Conservation (phyloP, 2,329 filamentous ascomycete species). For the Phialophora verrucosa region DNA sequence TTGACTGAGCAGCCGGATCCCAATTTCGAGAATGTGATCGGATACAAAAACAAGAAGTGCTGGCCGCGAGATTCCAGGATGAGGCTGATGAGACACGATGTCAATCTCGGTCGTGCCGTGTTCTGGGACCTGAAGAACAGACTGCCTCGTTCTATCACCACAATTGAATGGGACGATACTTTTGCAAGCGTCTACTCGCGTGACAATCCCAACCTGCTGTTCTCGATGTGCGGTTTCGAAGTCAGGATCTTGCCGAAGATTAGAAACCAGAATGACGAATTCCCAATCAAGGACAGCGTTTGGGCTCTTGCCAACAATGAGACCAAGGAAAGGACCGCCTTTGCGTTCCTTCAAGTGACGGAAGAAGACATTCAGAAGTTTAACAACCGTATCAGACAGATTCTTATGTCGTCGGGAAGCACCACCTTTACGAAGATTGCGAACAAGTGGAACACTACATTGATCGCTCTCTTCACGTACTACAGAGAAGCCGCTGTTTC, state of each 20-base stretch:
- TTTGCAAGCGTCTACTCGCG: conserved; percentile 98
- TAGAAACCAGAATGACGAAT: conserved; percentile 93
- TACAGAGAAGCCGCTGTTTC: conserved; percentile 97
- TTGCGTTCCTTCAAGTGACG: conserved; percentile 96
- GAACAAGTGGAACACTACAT: conserved; percentile 98
- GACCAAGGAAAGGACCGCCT: conserved; percentile 93
- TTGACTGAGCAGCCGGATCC: conserved; percentile 97
- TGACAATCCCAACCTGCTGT: conserved; percentile 95
- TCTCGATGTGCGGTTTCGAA: conserved; percentile 98
- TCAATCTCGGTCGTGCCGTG: conserved; percentile 93
- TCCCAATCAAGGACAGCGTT: conserved; percentile 95
- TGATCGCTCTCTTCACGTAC: conserved; percentile 97
- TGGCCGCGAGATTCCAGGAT: conserved; percentile 98
- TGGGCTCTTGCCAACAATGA: conserved; percentile 98
- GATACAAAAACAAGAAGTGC: conserved; percentile 99
- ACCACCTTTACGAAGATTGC: conserved; percentile 99
- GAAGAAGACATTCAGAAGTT: conserved; percentile 99
- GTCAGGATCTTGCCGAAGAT: conserved; percentile 95
- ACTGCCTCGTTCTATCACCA: conserved; percentile 90
- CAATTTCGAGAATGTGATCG: conserved; percentile 99
- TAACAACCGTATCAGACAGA: conserved; percentile 98
- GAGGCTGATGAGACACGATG: conserved; percentile 98
- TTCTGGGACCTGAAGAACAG: conserved; percentile 99
- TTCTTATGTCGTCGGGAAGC: conserved; percentile 98
- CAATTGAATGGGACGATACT: conserved; percentile 98